Percentiles rank a stretch among this genome's conserved stretches.
These are phyloP conservation scores for Nadsonia commutata DNA, from an alignment of 1,139 yeast genomes.

Conservation along the genomic window DNA sequence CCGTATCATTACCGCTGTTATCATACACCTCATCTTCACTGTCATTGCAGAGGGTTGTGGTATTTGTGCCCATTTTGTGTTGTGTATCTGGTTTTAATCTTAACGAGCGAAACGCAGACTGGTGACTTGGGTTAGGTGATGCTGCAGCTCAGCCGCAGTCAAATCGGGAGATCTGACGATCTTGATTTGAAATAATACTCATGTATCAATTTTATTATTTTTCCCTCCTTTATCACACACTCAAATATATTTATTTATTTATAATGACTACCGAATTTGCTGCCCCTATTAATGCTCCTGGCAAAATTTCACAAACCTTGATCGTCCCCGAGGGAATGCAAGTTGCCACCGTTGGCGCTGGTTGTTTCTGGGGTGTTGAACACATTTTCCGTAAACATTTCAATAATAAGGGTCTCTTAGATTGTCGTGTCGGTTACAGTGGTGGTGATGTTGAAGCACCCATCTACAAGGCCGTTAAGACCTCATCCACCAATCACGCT, in stretches of 20 bases:
- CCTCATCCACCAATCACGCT: slow-evolving; percentile 45
- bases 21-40: too few species aligned
- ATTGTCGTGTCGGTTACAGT: slow-evolving; percentile 77
- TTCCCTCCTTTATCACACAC: not conserved
- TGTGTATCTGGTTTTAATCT: too few species aligned
- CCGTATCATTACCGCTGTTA: too few species aligned
- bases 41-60: too few species aligned
- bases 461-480: slow-evolving; percentile 63
- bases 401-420: slow-evolving; percentile 45
- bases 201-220: not conserved
- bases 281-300: not conserved
- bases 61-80: too few species aligned
- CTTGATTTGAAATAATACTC: too few species aligned
- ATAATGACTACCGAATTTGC: not conserved
- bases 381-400: slow-evolving; percentile 63
- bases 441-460: slow-evolving; percentile 55
- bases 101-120: too few species aligned
- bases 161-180: too few species aligned
- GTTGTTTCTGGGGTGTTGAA: slow-evolving; percentile 94
- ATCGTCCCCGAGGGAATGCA: slow-evolving; percentile 19
- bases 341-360: slow-evolving; percentile 28
- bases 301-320: slow-evolving; percentile 18
- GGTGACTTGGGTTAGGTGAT: too few species aligned
- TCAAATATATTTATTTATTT: slow-evolving; percentile 1
- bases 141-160: too few species aligned